Percentiles rank a stretch among this genome's conserved stretches.
phyloP scores from a whole-genome alignment of 2,329 filamentous ascomycete genomes.

The Ophiosphaerella narmari region DNA sequence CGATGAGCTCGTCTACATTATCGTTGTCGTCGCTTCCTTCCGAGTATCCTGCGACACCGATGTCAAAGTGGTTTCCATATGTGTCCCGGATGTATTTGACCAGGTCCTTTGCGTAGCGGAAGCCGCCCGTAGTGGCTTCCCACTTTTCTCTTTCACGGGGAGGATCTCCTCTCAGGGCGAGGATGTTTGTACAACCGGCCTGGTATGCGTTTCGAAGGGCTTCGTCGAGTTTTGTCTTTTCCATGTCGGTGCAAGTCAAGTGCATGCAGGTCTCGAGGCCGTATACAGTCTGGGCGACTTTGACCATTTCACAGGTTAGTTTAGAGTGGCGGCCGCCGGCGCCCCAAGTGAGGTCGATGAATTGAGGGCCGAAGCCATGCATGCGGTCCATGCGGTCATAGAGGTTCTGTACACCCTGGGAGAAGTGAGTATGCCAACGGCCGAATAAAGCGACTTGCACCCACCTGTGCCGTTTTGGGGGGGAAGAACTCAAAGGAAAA shows the following conservation, averaged over 20 bases:
- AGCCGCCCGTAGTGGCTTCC: slow-evolving; percentile 84
- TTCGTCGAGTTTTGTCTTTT: slow-evolving; percentile 84
- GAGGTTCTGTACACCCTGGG: slow-evolving; percentile 87
- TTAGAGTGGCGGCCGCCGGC: slow-evolving; percentile 90
- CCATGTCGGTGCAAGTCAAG: slow-evolving; percentile 98
- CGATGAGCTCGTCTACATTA: slow-evolving; percentile 80
- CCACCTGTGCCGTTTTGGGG: slow-evolving; percentile 84
- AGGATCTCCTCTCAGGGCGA: slow-evolving; percentile 90
- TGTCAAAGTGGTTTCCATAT: slow-evolving; percentile 92
- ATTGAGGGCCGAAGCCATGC: slow-evolving; percentile 90
- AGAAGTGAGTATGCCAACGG: no score
- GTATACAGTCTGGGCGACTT: slow-evolving; percentile 91
- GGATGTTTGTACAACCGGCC: slow-evolving; percentile 94
- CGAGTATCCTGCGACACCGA: slow-evolving; percentile 94
- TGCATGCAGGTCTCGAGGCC: slow-evolving; percentile 99
- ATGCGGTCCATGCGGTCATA: slow-evolving; percentile 99
- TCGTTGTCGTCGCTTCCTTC: slow-evolving; percentile 94
- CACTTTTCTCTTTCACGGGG: slow-evolving; percentile 93
- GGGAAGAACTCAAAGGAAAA: slow-evolving; percentile 99
- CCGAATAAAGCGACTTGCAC: neutral
- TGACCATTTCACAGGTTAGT: slow-evolving; percentile 96
- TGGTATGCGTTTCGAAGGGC: slow-evolving; percentile 89
- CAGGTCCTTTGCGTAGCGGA: slow-evolving; percentile 90
- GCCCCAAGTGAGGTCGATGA: slow-evolving; percentile 99
- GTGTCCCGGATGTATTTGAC: slow-evolving; percentile 79